Percentiles rank a stretch among this genome's conserved stretches.
Conservation (phyloP, 2,329 filamentous ascomycete species). For the Phyllosticta citribraziliensis region DNA sequence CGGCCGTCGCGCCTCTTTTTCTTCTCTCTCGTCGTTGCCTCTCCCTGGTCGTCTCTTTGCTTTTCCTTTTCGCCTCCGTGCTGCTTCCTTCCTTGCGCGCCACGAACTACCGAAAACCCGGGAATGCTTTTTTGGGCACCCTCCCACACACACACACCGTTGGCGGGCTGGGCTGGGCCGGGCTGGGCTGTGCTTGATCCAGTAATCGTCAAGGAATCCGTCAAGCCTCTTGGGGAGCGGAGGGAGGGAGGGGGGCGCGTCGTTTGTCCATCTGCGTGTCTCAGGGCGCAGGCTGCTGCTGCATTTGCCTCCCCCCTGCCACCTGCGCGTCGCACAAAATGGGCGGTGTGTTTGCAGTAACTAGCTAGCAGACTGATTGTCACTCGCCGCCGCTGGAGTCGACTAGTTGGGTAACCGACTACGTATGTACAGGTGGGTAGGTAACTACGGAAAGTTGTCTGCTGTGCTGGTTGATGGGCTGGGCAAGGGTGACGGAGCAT, state of each 20-base stretch:
- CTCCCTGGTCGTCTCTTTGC: not conserved
- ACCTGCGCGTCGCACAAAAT: not conserved
- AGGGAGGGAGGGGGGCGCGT: too few relatives aligned
- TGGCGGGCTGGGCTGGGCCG: not conserved
- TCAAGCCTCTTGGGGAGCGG: not conserved
- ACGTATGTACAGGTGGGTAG: too few relatives aligned
- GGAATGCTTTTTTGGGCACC: conserved; percentile 2
- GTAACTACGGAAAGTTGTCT: too few relatives aligned
- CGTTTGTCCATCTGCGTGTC: not conserved
- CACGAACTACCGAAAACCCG: conserved; percentile 7
- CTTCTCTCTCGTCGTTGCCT: not conserved
- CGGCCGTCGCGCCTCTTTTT: too few relatives aligned
- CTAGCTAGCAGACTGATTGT: not conserved
- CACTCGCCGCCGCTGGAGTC: not conserved
- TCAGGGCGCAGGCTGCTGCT: not conserved
- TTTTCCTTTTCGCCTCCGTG: not conserved
- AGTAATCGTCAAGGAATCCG: conserved; percentile 1
- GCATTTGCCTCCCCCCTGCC: too few relatives aligned
- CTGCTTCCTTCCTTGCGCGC: not conserved
- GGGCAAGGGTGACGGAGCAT: too few relatives aligned
- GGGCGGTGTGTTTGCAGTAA: conserved; percentile 7
- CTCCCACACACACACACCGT: not conserved
- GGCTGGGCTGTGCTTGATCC: conserved; percentile 1
- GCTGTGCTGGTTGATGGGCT: too few relatives aligned
- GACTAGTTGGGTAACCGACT: too few relatives aligned